Percentiles rank a stretch among this genome's conserved stretches.
phyloP scores from a whole-genome alignment of 2,329 filamentous ascomycete species.

The Hypoxylon sp. region DNA sequence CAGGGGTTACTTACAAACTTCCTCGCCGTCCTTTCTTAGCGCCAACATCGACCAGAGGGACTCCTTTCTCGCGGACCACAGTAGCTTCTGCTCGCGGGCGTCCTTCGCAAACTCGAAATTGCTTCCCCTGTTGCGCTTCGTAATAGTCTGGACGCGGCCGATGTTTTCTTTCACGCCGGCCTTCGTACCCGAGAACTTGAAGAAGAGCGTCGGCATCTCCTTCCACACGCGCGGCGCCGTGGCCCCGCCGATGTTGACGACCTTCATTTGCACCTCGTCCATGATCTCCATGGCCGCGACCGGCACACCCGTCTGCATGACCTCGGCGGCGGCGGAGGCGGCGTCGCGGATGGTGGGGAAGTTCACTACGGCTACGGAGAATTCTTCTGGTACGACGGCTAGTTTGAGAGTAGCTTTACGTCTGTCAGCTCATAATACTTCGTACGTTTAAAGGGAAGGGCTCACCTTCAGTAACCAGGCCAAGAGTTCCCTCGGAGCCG shows the following conservation, averaged over 20 bases:
- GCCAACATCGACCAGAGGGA: conserved; percentile 87
- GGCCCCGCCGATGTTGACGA: conserved; percentile 79
- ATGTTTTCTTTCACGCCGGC: conserved; percentile 84
- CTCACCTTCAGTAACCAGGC: conserved; percentile 78
- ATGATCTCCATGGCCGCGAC: conserved; percentile 86
- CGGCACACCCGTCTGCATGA: conserved; percentile 80
- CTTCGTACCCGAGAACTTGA: conserved; percentile 86
- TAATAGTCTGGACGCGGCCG: conserved; percentile 73
- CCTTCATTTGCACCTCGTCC: conserved; percentile 88
- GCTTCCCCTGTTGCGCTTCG: conserved; percentile 71
- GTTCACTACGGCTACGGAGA: conserved; percentile 81
- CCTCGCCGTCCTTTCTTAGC: conserved; percentile 72
- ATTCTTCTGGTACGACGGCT: conserved; percentile 79
- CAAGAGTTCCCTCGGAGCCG: conserved; percentile 84
- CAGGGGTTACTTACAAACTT: conserved; percentile 78
- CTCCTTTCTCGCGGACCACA: conserved; percentile 86
- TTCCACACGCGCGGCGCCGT: conserved; percentile 78
- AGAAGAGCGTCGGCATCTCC: conserved; percentile 82
- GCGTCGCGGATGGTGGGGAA: conserved; percentile 83
- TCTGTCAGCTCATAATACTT: conserved; percentile 7
- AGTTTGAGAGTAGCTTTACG: conserved; percentile 78
- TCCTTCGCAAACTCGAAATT: conserved; percentile 82
- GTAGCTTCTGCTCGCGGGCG: conserved; percentile 75
- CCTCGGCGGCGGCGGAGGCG: conserved; percentile 76
- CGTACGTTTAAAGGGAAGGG: background rate